phyloP scores from a whole-genome alignment of 225 moss, liverwort and hornwort species.

The Pseudisothecium myosuroides region DNA sequence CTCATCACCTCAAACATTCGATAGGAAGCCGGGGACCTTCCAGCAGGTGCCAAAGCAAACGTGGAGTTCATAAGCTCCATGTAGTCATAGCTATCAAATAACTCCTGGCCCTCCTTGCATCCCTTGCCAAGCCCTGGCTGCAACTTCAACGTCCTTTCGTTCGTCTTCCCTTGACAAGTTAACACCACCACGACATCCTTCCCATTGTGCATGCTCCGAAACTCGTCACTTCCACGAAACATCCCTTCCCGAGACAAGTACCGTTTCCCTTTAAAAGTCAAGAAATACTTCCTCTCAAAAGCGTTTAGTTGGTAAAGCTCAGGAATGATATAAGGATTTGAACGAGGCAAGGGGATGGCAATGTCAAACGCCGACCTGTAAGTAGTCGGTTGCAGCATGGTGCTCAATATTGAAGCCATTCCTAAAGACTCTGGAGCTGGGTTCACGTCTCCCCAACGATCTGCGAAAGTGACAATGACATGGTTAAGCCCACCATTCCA shows the following conservation, averaged over 20 bases:
- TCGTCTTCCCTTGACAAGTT: conserved; percentile 24
- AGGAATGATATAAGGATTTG: not conserved
- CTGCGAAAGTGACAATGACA: conserved; percentile 49
- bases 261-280: conserved; percentile 45
- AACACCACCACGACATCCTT: conserved; percentile 35
- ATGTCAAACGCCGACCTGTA: conserved; percentile 47
- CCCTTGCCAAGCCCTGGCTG: conserved; percentile 22
- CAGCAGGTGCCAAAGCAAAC: conserved; percentile 49
- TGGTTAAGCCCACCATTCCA: conserved; percentile 60
- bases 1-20: conserved; percentile 50
- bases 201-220: conserved; percentile 53
- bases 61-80: conserved; percentile 58
- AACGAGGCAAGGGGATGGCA: conserved; percentile 32
- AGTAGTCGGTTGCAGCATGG: conserved; percentile 25
- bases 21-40: conserved; percentile 43
- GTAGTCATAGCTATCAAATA: conserved; percentile 24
- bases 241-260: conserved; percentile 29
- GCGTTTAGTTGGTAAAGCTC: conserved; percentile 6
- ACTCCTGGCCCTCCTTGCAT: conserved; percentile 25
- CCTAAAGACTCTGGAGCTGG: conserved; percentile 20
- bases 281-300: conserved; percentile 38
- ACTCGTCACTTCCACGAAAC: conserved; percentile 26
- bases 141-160: conserved; percentile 5
- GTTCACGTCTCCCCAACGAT: conserved; percentile 36
- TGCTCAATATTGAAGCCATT: conserved; percentile 30